These are phyloP conservation scores for Drechslerella dactyloides DNA, from an alignment of 2,329 filamentous ascomycete genomes.

Conservation along the genomic window DNA sequence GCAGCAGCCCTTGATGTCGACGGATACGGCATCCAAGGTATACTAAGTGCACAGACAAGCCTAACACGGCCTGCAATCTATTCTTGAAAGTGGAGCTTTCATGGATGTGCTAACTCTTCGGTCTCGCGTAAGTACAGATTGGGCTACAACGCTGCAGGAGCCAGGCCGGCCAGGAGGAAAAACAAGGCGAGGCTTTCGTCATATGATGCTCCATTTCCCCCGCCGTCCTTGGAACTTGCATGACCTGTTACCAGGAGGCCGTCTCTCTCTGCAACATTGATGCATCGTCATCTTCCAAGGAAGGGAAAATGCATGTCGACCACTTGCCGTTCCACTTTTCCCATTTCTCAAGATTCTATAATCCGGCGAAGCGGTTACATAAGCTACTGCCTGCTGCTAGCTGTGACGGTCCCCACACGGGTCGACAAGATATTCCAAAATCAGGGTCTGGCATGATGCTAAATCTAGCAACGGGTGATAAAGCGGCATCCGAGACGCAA, in stretches of 20 bases:
- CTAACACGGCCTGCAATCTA: background rate
- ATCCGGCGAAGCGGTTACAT: background rate
- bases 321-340: constrained; percentile 14
- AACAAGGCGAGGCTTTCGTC: constrained; percentile 24
- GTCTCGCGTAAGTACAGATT: constrained; percentile 6
- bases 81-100: constrained; percentile 8
- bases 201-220: constrained; percentile 8
- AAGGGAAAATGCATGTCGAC: constrained; percentile 1
- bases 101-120: background rate
- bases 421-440: background rate
- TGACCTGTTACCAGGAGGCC: constrained; percentile 4
- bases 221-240: constrained; percentile 20
- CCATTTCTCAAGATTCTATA: background rate
- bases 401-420: background rate
- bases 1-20: background rate
- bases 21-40: background rate
- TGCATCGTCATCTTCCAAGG: constrained; percentile 8
- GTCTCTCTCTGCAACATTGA: background rate
- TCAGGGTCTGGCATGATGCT: constrained; percentile 1
- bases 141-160: constrained; percentile 6
- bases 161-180: constrained; percentile 11
- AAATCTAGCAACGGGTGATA: constrained; percentile 27
- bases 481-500: background rate
- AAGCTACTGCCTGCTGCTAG: background rate
- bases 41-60: background rate